phyloP scores from a whole-genome alignment of 192 early-diverging fungal genomes.

The Obelidium mucronatum region DNA sequence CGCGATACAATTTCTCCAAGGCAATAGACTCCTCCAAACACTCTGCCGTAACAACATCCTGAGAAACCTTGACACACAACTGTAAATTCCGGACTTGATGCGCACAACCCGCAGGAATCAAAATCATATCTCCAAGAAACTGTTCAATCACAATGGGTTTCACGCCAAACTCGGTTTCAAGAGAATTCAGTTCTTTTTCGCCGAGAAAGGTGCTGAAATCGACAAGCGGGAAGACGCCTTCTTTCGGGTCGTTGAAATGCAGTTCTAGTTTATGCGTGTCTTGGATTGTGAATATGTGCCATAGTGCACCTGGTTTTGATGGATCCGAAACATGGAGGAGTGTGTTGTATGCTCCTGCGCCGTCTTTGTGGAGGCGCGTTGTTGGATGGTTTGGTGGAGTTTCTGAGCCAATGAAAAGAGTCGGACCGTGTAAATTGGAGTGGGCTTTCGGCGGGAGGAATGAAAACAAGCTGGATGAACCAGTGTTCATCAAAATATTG shows the following conservation, averaged over 20 bases:
- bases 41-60: constrained; percentile 7
- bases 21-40: constrained; percentile 18
- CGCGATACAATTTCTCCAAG: not conserved
- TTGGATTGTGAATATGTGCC: constrained; percentile 2
- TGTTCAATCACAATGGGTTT: constrained; percentile 23
- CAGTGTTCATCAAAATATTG: not conserved
- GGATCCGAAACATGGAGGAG: not conserved
- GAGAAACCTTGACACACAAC: constrained; percentile 30
- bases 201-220: not conserved
- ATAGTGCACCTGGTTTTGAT: constrained; percentile 2
- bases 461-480: constrained; percentile 1
- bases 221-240: not conserved
- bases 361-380: constrained; percentile 17
- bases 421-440: constrained; percentile 7
- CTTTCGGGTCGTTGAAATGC: not conserved
- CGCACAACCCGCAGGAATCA: constrained; percentile 27
- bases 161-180: constrained; percentile 10
- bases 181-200: not conserved
- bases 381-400: not conserved
- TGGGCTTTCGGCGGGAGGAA: not conserved
- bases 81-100: constrained; percentile 29
- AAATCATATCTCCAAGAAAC: constrained; percentile 18
- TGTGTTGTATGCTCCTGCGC: constrained; percentile 11
- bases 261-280: not conserved
- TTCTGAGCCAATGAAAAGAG: constrained; percentile 2